Evolutionary conservation across 257 asterid genomes (phyloP), one percentile per base, ranked within the genome.

Genomic region (Anisodus tanguticus): DNA sequence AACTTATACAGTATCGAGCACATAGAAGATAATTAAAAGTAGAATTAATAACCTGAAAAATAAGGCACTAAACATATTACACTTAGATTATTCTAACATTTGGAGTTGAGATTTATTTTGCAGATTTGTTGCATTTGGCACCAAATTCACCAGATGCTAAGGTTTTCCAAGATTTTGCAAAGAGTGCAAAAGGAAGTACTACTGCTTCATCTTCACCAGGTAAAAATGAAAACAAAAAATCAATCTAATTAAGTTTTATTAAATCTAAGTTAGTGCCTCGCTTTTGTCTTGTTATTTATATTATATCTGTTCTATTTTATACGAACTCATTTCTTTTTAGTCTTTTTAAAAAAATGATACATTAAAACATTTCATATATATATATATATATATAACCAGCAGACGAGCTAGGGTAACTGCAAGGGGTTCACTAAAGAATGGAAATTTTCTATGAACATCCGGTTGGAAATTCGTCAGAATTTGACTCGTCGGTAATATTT

Each of bases 111-210:
- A 51, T 51, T 53, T 77, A 53, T 31, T 31, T 31, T 76, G 69
- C 94, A 93, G 98, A 85, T 8, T 72, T 95, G 54, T 86, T 94
- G 78, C 97, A 95, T 83, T 89, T 95, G 86, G 81, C 98, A 59
- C 95, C 97, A 66, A 93, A 92, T 76, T 94, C 98, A 59, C 95
- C 98, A 0, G 97, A 94, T 19, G 97, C 97, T 11, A 93, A 94
- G 90, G 90, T 94, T 39, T 95, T 94, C 55, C 84, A 90, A 47
- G 98, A 93, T 83, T 91, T 90, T 82, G 92, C 88, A 10, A 88
- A 89, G 59, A 77, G 53, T 47, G 89, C 84, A 37, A 89, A 84
- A 11, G 89, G 84, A 72, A 90, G 79, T 87, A 15, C 83, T 31
- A 26, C 90, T 37, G 2, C 93, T 11, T 19, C 94, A 22, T 81